These are phyloP conservation scores for Fusarium cyanostomum DNA, from an alignment of 2,329 filamentous ascomycete species.

Conservation along the genomic window DNA sequence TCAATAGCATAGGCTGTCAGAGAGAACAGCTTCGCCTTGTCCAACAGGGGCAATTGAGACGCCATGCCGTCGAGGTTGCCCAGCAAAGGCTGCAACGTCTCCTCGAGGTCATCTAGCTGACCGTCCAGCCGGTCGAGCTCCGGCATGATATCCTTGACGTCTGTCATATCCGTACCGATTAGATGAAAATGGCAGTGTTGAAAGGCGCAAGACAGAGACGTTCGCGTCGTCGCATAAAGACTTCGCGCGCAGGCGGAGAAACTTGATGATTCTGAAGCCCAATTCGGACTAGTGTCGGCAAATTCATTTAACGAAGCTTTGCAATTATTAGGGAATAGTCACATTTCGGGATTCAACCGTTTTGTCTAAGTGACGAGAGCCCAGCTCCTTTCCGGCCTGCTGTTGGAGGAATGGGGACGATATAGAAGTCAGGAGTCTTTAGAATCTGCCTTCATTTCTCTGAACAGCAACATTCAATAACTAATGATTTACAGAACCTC, in stretches of 20 bases:
- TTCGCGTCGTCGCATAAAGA: constrained; percentile 35
- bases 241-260: constrained; percentile 31
- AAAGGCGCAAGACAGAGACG: constrained; percentile 17
- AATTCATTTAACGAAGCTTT: constrained; percentile 19
- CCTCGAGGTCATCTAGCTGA: constrained; percentile 82
- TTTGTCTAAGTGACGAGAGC: background rate
- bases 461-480: too few species aligned
- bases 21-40: constrained; percentile 95
- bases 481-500: too few species aligned
- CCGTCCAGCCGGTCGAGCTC: constrained; percentile 79
- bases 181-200: background rate
- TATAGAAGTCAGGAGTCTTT: too few species aligned
- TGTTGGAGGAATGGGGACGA: too few species aligned
- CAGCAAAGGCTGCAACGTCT: constrained; percentile 78
- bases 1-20: constrained; percentile 89
- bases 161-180: constrained; percentile 47
- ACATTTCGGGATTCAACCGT: background rate
- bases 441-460: too few species aligned
- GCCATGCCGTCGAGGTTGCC: constrained; percentile 72
- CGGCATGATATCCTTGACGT: constrained; percentile 66
- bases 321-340: constrained; percentile 1
- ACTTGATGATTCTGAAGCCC: constrained; percentile 28
- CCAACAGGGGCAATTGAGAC: constrained; percentile 86
- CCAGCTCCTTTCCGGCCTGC: too few species aligned
- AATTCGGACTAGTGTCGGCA: constrained; percentile 21